Percentiles rank a stretch among this genome's conserved stretches.
phyloP scores from a whole-genome alignment of 1,284 basidiomycete species.

The Entoloma clypeatum region DNA sequence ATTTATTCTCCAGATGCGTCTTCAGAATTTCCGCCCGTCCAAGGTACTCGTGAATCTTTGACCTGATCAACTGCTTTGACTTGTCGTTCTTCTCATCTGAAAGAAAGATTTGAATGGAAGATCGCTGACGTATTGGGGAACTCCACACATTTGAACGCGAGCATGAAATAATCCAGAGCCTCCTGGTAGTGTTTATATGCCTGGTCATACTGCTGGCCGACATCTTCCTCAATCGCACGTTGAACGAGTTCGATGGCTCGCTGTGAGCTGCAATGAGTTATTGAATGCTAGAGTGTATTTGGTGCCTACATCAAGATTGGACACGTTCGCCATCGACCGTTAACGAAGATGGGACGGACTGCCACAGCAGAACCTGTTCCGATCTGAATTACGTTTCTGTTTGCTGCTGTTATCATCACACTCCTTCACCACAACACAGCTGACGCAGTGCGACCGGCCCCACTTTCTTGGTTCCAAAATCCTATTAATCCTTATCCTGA shows the following conservation, averaged over 20 bases:
- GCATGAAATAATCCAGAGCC: constrained; percentile 97
- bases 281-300: background rate
- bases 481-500: constrained; percentile 74
- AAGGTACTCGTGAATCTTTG: constrained; percentile 92
- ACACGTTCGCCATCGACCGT: constrained; percentile 14
- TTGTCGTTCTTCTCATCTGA: constrained; percentile 96
- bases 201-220: constrained; percentile 90
- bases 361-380: background rate
- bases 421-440: background rate
- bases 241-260: constrained; percentile 95
- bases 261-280: constrained; percentile 37
- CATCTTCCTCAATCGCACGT: constrained; percentile 93
- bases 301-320: constrained; percentile 17
- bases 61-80: constrained; percentile 83
- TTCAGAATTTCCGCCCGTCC: constrained; percentile 92
- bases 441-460: constrained; percentile 49
- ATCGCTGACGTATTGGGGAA: constrained; percentile 5
- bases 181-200: constrained; percentile 96
- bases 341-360: background rate
- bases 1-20: constrained; percentile 79
- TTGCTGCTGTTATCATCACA: constrained; percentile 13
- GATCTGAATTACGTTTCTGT: constrained; percentile 3
- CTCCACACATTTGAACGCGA: constrained; percentile 65
- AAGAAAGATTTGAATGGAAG: constrained; percentile 3
- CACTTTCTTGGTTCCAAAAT: constrained; percentile 94